Conservation (phyloP, 1,284 basidiomycete species). For the Sparassis latifolia region DNA sequence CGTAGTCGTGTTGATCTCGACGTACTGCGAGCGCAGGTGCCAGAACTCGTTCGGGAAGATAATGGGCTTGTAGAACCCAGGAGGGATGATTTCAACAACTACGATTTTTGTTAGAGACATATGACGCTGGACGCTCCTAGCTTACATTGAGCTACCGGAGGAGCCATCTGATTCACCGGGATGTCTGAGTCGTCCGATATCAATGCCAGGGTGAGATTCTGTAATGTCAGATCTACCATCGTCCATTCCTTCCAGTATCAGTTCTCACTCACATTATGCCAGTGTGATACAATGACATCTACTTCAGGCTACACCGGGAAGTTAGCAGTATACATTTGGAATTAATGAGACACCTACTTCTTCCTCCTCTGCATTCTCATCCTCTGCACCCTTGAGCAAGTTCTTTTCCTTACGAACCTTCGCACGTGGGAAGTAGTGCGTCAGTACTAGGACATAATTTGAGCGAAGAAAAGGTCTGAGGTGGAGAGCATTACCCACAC, state of each 20-base stretch:
- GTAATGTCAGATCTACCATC: constrained; percentile 3
- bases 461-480: neutral
- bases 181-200: constrained; percentile 65
- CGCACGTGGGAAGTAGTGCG: constrained; percentile 70
- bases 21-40: constrained; percentile 74
- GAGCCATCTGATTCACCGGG: constrained; percentile 54
- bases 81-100: constrained; percentile 44
- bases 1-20: constrained; percentile 77
- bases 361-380: constrained; percentile 30
- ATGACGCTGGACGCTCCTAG: constrained; percentile 7
- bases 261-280: constrained; percentile 55
- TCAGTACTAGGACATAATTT: constrained; percentile 55
- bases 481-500: constrained; percentile 45
- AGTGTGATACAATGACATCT: constrained; percentile 66
- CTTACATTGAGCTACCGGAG: constrained; percentile 59
- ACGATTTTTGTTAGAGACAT: too few species aligned
- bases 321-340: neutral
- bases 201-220: constrained; percentile 86
- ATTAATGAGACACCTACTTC: constrained; percentile 20
- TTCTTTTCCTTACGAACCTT: constrained; percentile 82
- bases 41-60: constrained; percentile 96
- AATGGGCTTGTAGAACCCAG: constrained; percentile 76
- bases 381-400: constrained; percentile 46
- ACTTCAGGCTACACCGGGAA: constrained; percentile 34
- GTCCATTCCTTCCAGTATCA: neutral